phyloP scores from a whole-genome alignment of 2,329 filamentous ascomycete species.

The Xylaria sp. region DNA sequence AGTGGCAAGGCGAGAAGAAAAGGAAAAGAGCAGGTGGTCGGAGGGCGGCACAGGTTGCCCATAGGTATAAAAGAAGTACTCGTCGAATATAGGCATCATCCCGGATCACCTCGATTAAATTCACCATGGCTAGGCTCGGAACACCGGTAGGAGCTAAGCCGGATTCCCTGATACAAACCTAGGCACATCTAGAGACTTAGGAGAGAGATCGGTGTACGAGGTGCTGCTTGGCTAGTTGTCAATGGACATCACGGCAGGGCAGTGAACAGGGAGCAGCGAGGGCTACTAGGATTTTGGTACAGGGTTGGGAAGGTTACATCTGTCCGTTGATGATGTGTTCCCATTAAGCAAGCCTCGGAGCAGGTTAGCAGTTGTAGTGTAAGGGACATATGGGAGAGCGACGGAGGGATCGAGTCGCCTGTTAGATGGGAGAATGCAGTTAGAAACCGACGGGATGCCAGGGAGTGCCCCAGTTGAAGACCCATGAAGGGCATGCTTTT shows the following conservation, averaged over 20 bases:
- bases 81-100: slow-evolving; percentile 56
- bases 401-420: slow-evolving; percentile 40
- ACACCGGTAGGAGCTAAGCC: slow-evolving; percentile 64
- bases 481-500: slow-evolving; percentile 48
- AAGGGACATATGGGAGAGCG: slow-evolving; percentile 49
- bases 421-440: slow-evolving; percentile 47
- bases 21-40: slow-evolving; percentile 54
- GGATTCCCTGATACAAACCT: slow-evolving; percentile 61
- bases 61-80: slow-evolving; percentile 65
- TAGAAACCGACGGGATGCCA: slow-evolving; percentile 49
- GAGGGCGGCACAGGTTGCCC: slow-evolving; percentile 61
- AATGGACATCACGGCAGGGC: slow-evolving; percentile 50
- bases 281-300: slow-evolving; percentile 53
- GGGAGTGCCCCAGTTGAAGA: slow-evolving; percentile 48
- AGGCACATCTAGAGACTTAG: slow-evolving; percentile 49
- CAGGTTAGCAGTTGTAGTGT: slow-evolving; percentile 46
- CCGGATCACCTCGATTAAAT: slow-evolving; percentile 51
- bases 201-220: slow-evolving; percentile 51
- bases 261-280: slow-evolving; percentile 45
- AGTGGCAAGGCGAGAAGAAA: slow-evolving; percentile 59
- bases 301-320: slow-evolving; percentile 55
- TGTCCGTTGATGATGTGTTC: slow-evolving; percentile 56
- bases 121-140: slow-evolving; percentile 60
- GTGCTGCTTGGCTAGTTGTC: slow-evolving; percentile 54
- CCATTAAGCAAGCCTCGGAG: slow-evolving; percentile 50